Percentiles rank a stretch among this genome's conserved stretches.
Conservation (phyloP, 2,329 filamentous ascomycete genomes). For the Venturia asperata region DNA sequence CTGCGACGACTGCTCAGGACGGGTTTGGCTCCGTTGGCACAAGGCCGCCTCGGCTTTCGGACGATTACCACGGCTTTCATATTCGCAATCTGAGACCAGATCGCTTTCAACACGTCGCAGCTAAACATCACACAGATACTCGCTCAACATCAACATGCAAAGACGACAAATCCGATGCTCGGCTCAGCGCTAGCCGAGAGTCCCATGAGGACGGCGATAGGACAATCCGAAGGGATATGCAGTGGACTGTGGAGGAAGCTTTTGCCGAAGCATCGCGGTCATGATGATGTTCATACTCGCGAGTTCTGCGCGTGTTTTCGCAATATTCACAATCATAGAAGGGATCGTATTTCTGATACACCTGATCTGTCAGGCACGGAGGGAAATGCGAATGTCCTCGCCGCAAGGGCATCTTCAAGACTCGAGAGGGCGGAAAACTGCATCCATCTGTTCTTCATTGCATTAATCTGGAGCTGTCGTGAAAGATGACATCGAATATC, state of each 20-base stretch:
- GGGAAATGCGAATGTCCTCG: neutral
- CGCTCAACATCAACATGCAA: conserved; percentile 9
- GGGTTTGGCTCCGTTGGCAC: neutral
- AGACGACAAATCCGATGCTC: neutral
- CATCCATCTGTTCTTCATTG: neutral
- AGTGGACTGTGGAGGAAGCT: conserved; percentile 26
- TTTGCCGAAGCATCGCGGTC: neutral
- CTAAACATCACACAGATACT: conserved; percentile 3
- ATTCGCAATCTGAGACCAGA: conserved; percentile 15
- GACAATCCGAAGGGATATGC: conserved; percentile 16
- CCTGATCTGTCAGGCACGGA: neutral
- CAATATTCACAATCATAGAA: neutral
- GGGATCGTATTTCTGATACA: neutral
- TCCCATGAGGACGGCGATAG: neutral
- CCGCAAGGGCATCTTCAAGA: neutral
- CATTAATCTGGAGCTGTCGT: neutral
- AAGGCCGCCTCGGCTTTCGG: conserved; percentile 6
- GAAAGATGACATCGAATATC: neutral
- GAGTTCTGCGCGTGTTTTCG: neutral
- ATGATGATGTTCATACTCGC: neutral
- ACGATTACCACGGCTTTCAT: conserved; percentile 11
- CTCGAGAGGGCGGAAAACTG: conserved; percentile 2
- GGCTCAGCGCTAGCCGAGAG: neutral
- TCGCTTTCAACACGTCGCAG: neutral
- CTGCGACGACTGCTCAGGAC: conserved; percentile 8